Evolutionary conservation across 2,329 filamentous ascomycete genomes (phyloP).

Genomic region (Pseudocercospora musae): DNA sequence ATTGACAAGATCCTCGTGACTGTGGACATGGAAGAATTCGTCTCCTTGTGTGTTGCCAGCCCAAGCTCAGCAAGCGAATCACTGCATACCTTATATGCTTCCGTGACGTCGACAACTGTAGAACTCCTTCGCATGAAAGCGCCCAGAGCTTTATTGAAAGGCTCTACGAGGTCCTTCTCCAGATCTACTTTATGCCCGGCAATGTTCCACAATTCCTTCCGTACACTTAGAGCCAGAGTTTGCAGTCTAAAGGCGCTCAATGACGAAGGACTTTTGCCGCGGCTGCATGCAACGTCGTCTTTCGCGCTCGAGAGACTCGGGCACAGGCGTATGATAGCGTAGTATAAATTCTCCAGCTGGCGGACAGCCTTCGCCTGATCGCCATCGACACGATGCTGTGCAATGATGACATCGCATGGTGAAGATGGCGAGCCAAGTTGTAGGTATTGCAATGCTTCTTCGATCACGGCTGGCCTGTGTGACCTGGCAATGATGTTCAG

Average conservation of each 20-base stretch:
- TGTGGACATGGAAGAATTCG: conserved; percentile 1
- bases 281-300: conserved; percentile 55
- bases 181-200: conserved; percentile 58
- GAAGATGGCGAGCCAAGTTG: conserved; percentile 51
- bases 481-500: conserved; percentile 61
- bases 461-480: conserved; percentile 59
- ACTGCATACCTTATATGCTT: background rate
- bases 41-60: background rate
- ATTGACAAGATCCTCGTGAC: conserved; percentile 19
- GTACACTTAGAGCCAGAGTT: conserved; percentile 57
- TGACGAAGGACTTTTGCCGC: conserved; percentile 56
- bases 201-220: conserved; percentile 64
- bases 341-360: conserved; percentile 65
- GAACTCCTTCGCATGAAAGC: conserved; percentile 47
- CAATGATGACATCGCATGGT: conserved; percentile 56
- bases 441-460: conserved; percentile 57
- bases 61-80: background rate
- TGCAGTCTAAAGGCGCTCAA: conserved; percentile 61
- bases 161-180: conserved; percentile 63
- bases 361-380: conserved; percentile 56
- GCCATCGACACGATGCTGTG: conserved; percentile 48
- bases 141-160: conserved; percentile 60
- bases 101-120: background rate
- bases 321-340: conserved; percentile 62
- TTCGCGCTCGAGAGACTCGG: conserved; percentile 64